Conservation (phyloP, 352 stramenopile genomes). For the Pythium angustatum region DNA sequence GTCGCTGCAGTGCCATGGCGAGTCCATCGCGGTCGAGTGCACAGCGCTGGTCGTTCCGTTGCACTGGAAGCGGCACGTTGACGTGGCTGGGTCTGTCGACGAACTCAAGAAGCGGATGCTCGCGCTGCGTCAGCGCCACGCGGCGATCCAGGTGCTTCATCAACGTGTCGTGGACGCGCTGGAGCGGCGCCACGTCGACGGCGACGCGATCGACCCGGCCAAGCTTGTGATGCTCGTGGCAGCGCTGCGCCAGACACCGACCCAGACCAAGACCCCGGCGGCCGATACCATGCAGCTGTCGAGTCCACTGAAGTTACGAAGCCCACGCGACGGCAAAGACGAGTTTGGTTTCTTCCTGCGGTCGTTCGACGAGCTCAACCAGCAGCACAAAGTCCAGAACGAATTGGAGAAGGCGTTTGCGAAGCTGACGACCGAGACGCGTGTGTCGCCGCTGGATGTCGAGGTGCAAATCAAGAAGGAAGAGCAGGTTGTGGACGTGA, state of each 20-base stretch:
- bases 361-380: constrained; percentile 60
- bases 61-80: constrained; percentile 43
- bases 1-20: constrained; percentile 51
- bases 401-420: constrained; percentile 53
- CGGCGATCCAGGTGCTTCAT: constrained; percentile 33
- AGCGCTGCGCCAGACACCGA: constrained; percentile 47
- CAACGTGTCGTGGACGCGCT: constrained; percentile 49
- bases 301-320: constrained; percentile 20
- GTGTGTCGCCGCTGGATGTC: constrained; percentile 23
- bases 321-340: constrained; percentile 39
- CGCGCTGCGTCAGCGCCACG: constrained; percentile 27
- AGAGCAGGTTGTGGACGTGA: constrained; percentile 14
- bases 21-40: constrained; percentile 57
- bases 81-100: constrained; percentile 35
- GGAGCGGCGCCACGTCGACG: constrained; percentile 34
- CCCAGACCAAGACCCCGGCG: background rate
- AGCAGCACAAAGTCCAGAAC: constrained; percentile 54
- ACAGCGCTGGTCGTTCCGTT: constrained; percentile 44
- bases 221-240: constrained; percentile 52
- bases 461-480: constrained; percentile 18
- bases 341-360: constrained; percentile 72
- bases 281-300: constrained; percentile 3
- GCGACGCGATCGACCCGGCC: constrained; percentile 48
- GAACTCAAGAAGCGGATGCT: constrained; percentile 40
- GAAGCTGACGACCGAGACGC: constrained; percentile 6